Evolutionary conservation across 176 grass and related monocot species (phyloP), one percentile per base, ranked within the genome.

Genomic region (Tuctoria greenei): DNA sequence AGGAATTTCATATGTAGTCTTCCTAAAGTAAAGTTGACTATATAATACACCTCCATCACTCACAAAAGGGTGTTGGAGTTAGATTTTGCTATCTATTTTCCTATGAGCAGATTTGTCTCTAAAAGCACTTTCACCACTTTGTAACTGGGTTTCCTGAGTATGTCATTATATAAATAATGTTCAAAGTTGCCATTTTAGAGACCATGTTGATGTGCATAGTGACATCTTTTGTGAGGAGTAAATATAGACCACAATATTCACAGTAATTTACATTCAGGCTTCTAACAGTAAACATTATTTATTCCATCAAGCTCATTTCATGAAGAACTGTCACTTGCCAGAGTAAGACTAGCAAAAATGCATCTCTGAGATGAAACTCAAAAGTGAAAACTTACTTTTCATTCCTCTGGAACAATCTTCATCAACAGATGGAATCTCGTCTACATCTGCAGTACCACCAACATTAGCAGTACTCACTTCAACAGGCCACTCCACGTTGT

Each of bases 371-470:
- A 61, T 54, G 5, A 67, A 69, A 26, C 44, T 58, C 23, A 75
- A 64, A 56, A 76, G 35, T 25, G 66, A 71, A 59, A 61, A 24
- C 45, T 70, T 94, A 99, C 95, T 99, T 92, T 90, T 92, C 84
- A 98, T 92, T 92, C 95, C 95, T 84, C 77, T 90, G 20, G 95
- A 92, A 77, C 54, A 86, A 78, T 95, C 95, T 80, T 90, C 91
- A 43, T 99, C 89, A 37, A 95, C 84, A 11, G 61, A 79, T 77
- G 60, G 58, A 67, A 94, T 92, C 69, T 92, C 86, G 54, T 85
- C 79, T 16, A 83, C 84, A 4, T 84, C 76, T 90, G 60, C 65
- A 57, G 66, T 31, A 77, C 81, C 86, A 64, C 84, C 72, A 7
- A 80, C 82, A 9, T 84, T 79, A 86, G 65, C 65, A 66, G 66